phyloP scores from a whole-genome alignment of 192 early-diverging fungal genomes.

The Backusella westeae region DNA sequence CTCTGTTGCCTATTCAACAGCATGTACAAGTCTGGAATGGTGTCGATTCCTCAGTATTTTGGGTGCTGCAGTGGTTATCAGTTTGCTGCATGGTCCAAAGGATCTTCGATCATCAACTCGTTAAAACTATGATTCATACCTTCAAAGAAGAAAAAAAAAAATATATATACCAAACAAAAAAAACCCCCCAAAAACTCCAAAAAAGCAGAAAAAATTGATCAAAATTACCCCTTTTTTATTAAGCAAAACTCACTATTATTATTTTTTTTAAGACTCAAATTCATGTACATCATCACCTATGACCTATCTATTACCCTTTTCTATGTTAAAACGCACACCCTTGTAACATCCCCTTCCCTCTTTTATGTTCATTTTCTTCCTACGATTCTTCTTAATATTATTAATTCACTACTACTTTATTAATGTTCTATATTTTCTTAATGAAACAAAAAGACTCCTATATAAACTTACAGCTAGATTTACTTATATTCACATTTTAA shows the following conservation, averaged over 20 bases:
- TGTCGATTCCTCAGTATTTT: conserved; percentile 30
- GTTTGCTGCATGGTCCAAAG: conserved; percentile 23
- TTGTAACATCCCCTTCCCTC: not conserved
- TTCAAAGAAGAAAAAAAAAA: not conserved
- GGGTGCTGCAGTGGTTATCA: conserved; percentile 17
- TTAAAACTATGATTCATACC: not conserved
- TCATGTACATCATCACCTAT: not conserved
- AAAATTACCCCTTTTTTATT: not conserved
- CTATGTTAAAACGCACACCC: not conserved
- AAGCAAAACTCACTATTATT: not conserved
- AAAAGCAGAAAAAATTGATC: not conserved
- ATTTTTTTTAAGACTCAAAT: not conserved
- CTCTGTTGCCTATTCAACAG: not conserved
- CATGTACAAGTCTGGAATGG: conserved; percentile 16
- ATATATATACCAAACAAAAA: not conserved
- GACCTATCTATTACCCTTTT: not conserved
- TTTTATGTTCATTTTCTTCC: not conserved
- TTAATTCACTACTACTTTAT: not conserved
- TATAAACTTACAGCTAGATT: not conserved
- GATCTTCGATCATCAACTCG: not conserved
- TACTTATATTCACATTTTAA: not conserved
- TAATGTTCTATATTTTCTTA: not conserved
- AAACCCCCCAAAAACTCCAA: not conserved
- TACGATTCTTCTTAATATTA: not conserved
- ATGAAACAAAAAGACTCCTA: not conserved